phyloP scores from a whole-genome alignment of 108 stramenopile species.

The Skeletonema tropicum region DNA sequence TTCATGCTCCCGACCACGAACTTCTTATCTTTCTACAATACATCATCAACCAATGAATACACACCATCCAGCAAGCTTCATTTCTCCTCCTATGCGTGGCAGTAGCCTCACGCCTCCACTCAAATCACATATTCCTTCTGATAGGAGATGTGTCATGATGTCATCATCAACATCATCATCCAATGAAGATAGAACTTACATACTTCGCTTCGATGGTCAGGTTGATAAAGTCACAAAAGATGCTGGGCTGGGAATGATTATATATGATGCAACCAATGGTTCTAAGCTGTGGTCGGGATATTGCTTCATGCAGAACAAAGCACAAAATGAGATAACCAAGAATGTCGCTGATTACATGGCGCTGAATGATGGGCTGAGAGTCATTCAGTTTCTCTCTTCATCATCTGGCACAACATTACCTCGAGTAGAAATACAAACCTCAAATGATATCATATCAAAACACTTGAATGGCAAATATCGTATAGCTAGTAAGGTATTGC shows the following conservation, averaged over 20 bases:
- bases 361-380: slow-evolving; percentile 14
- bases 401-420: neutral
- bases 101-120: neutral
- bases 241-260: slow-evolving; percentile 30
- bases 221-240: slow-evolving; percentile 22
- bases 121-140: neutral
- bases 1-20: neutral
- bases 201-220: slow-evolving; percentile 25
- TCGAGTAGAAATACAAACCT: slow-evolving; percentile 23
- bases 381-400: slow-evolving; percentile 6
- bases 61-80: neutral
- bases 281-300: slow-evolving; percentile 25
- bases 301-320: neutral
- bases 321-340: slow-evolving; percentile 7
- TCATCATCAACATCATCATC: neutral
- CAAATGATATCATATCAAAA: slow-evolving; percentile 29
- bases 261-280: slow-evolving; percentile 21
- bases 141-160: neutral
- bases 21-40: neutral
- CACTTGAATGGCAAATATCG: slow-evolving; percentile 23
- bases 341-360: slow-evolving; percentile 34
- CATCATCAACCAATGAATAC: neutral
- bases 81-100: neutral
- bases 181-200: slow-evolving; percentile 16
- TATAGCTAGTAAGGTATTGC: slow-evolving; percentile 10